These are phyloP conservation scores for Prunus kanzakura DNA, from an alignment of 306 rosid species.

Conservation along the genomic window DNA sequence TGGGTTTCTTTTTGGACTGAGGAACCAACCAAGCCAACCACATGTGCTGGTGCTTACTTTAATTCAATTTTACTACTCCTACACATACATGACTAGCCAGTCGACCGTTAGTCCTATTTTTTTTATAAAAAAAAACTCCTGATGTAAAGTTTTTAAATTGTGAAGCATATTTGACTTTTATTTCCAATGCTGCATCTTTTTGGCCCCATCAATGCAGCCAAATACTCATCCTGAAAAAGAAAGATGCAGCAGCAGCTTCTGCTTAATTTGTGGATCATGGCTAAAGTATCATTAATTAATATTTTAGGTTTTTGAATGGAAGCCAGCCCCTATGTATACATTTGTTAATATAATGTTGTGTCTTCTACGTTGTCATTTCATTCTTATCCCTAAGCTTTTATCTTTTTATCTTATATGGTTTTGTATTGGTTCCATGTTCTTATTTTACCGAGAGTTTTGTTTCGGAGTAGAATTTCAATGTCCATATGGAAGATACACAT, in stretches of 20 bases:
- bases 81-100: background rate
- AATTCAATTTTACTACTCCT: background rate
- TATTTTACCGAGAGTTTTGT: background rate
- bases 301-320: constrained; percentile 1
- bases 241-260: background rate
- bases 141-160: background rate
- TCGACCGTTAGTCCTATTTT: constrained; percentile 6
- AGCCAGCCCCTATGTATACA: background rate
- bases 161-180: background rate
- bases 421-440: background rate
- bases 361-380: background rate
- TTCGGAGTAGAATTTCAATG: background rate
- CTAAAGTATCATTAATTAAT: background rate
- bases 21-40: background rate
- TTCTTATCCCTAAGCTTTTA: background rate
- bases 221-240: too few relatives aligned
- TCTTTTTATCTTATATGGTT: too few relatives aligned
- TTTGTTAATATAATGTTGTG: background rate
- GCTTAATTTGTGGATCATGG: background rate
- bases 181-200: background rate
- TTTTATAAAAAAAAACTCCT: background rate
- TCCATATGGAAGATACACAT: background rate
- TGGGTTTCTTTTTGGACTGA: background rate
- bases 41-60: background rate
- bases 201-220: background rate